These are phyloP conservation scores for Exsudoporus frostii DNA, from an alignment of 768 basidiomycete species.

Conservation along the genomic window DNA sequence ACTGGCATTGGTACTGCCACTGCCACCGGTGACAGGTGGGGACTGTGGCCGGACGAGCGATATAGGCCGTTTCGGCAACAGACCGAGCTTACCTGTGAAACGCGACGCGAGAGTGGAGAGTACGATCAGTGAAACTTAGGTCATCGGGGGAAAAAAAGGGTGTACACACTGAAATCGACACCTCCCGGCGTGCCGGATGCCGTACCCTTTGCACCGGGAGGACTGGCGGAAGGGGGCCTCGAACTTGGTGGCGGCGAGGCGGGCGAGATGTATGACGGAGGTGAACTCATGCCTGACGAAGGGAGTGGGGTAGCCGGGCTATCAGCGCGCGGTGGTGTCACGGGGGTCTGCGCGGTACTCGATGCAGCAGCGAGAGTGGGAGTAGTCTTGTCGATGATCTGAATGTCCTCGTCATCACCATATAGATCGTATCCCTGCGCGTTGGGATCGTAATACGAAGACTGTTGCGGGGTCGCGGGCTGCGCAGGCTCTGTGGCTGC, in stretches of 20 bases:
- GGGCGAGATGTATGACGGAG: conserved; percentile 5
- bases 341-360: background rate
- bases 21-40: conserved; percentile 21
- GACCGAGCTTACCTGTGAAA: conserved; percentile 56
- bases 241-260: background rate
- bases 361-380: background rate
- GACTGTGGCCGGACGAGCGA: conserved; percentile 41
- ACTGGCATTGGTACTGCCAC: background rate
- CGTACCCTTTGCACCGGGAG: conserved; percentile 9
- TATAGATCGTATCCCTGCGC: conserved; percentile 29
- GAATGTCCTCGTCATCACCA: conserved; percentile 14
- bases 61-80: conserved; percentile 74
- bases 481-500: background rate
- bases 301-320: background rate
- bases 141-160: too few relatives aligned
- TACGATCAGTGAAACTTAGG: background rate
- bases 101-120: background rate
- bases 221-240: background rate
- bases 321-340: background rate
- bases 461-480: conserved; percentile 10
- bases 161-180: conserved; percentile 34
- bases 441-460: conserved; percentile 38
- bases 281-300: background rate
- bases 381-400: conserved; percentile 4
- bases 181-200: conserved; percentile 11